Evolutionary conservation across 345 rosid species (phyloP).

Genomic region (Boechera retrofracta): DNA sequence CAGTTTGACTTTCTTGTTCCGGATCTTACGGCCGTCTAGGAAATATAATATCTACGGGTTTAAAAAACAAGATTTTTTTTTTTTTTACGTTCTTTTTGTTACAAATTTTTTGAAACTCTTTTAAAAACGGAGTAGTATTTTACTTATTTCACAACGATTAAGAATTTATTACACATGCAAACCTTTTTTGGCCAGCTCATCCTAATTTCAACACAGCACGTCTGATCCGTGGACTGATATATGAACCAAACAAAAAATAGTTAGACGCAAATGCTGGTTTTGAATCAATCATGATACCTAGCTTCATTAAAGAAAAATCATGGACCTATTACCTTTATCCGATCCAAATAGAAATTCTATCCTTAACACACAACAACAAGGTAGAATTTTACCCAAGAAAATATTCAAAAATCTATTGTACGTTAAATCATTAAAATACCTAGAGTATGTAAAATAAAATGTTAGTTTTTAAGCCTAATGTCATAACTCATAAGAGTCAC

Average conservation of each 20-base stretch:
- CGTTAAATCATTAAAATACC: not conserved
- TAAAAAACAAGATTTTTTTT: too few species aligned
- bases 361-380: not conserved
- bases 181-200: conserved; percentile 7
- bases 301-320: not conserved
- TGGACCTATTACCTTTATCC: not conserved
- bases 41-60: conserved; percentile 4
- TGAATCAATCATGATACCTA: not conserved
- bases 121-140: too few species aligned
- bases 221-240: conserved; percentile 15
- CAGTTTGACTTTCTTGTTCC: conserved; percentile 30
- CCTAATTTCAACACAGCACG: not conserved
- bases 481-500: conserved; percentile 6
- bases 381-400: not conserved
- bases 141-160: not conserved
- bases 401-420: not conserved
- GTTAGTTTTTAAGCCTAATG: not conserved
- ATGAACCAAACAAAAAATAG: not conserved
- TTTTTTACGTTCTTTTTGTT: too few species aligned
- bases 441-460: not conserved
- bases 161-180: conserved; percentile 5
- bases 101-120: too few species aligned
- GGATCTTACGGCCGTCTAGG: conserved; percentile 18
- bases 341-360: not conserved
- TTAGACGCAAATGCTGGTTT: not conserved